Conservation (phyloP, 2,329 filamentous ascomycete species). For the Claviceps sp. region DNA sequence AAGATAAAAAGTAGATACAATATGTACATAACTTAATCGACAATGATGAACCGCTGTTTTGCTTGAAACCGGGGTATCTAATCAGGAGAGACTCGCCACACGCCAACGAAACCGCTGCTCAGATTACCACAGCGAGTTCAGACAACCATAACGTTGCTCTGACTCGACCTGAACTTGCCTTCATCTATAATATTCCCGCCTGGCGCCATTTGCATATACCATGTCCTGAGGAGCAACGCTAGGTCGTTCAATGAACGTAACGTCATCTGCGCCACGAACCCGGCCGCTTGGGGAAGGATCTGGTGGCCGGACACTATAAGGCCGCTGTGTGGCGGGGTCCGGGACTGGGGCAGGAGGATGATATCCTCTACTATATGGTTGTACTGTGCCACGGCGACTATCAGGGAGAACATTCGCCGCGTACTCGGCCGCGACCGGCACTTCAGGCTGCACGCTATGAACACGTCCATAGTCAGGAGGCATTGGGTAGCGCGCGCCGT, state of each 20-base stretch:
- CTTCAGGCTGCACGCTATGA: constrained; percentile 28
- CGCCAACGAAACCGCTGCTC: not conserved
- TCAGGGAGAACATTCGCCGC: constrained; percentile 15
- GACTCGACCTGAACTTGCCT: not conserved
- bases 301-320: constrained; percentile 28
- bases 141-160: not conserved
- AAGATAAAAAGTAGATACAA: not conserved
- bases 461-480: constrained; percentile 29
- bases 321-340: constrained; percentile 11
- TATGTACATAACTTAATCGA: not conserved
- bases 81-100: not conserved
- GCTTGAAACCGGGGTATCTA: not conserved
- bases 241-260: constrained; percentile 32
- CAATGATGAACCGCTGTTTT: not conserved
- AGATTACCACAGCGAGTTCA: not conserved
- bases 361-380: constrained; percentile 21
- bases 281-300: constrained; percentile 20
- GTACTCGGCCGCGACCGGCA: constrained; percentile 15
- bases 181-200: constrained; percentile 23
- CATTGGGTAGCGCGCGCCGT: constrained; percentile 28
- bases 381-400: constrained; percentile 15
- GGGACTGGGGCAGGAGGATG: constrained; percentile 11
- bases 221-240: constrained; percentile 28
- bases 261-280: constrained; percentile 21
- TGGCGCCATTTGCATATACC: constrained; percentile 29